phyloP scores from a whole-genome alignment of 2,329 filamentous ascomycete genomes.

The Clonostachys sp. region DNA sequence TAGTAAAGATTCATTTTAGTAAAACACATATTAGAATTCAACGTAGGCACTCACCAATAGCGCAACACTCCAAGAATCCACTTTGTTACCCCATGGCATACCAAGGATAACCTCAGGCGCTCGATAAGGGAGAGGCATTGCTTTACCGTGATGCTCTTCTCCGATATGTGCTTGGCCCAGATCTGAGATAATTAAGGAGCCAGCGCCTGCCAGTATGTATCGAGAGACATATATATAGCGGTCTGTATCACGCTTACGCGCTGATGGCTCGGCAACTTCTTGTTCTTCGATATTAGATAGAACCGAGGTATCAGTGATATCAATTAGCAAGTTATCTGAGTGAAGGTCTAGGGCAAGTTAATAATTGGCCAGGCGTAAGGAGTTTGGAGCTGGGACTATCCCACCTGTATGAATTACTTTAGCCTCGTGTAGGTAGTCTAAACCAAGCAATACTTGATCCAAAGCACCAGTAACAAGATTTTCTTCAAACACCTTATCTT shows the following conservation, averaged over 20 bases:
- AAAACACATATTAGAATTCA: not conserved
- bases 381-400: not conserved
- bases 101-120: slow-evolving; percentile 28
- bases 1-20: not conserved
- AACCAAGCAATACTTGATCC: slow-evolving; percentile 11
- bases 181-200: slow-evolving; percentile 22
- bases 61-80: slow-evolving; percentile 28
- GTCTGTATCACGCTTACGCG: slow-evolving; percentile 18
- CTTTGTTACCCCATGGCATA: slow-evolving; percentile 22
- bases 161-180: slow-evolving; percentile 28
- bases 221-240: slow-evolving; percentile 21
- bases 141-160: slow-evolving; percentile 9
- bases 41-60: slow-evolving; percentile 16
- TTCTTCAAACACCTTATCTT: slow-evolving; percentile 14
- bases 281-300: slow-evolving; percentile 20
- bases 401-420: slow-evolving; percentile 18
- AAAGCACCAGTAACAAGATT: slow-evolving; percentile 15
- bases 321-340: slow-evolving; percentile 27
- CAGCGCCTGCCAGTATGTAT: slow-evolving; percentile 20
- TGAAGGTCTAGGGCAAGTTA: slow-evolving; percentile 20
- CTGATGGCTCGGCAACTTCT: slow-evolving; percentile 19
- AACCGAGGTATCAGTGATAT: slow-evolving; percentile 18
- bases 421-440: slow-evolving; percentile 16
- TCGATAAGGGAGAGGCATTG: slow-evolving; percentile 21
- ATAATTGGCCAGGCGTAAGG: not conserved